Evolutionary conservation across 768 basidiomycete genomes (phyloP).

Genomic region (Leccinum barrowsii): DNA sequence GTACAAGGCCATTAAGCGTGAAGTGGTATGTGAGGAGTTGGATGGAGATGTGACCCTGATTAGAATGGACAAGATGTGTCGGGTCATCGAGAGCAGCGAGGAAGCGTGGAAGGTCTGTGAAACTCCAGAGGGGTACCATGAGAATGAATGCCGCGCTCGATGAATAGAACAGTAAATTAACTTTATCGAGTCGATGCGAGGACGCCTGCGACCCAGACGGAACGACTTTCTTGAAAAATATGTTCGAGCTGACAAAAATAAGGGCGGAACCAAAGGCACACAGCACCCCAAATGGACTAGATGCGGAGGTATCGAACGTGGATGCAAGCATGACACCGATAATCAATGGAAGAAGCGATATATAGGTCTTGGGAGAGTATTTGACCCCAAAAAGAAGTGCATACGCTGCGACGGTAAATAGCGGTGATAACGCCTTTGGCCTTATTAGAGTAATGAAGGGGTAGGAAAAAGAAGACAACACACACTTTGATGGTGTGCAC

Average conservation of each 20-base stretch:
- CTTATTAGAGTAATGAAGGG: constrained; percentile 1
- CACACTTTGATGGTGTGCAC: constrained; percentile 98
- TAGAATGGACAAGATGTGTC: constrained; percentile 42
- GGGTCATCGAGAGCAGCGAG: constrained; percentile 43
- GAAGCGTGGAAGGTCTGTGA: constrained; percentile 76
- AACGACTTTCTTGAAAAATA: constrained; percentile 99
- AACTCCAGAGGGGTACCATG: constrained; percentile 96
- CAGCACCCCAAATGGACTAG: constrained; percentile 81
- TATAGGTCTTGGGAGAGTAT: constrained; percentile 87
- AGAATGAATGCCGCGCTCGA: constrained; percentile 90
- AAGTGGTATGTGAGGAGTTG: constrained; percentile 79
- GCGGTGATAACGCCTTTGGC: constrained; percentile 84
- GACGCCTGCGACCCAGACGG: constrained; percentile 53
- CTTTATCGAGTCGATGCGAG: constrained; percentile 88
- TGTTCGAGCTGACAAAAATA: constrained; percentile 96
- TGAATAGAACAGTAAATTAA: constrained; percentile 93
- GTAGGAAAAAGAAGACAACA: not conserved
- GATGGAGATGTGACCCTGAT: constrained; percentile 42
- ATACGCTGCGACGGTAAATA: constrained; percentile 96
- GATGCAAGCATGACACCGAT: constrained; percentile 97
- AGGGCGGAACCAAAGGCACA: constrained; percentile 97
- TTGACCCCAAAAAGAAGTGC: constrained; percentile 90
- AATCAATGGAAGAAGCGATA: constrained; percentile 92
- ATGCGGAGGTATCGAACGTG: constrained; percentile 87
- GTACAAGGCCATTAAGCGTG: constrained; percentile 90